A percentile compares a stretch with the other conserved stretches of the same genome.
Evolutionary conservation across 495 filamentous ascomycete genomes (phyloP).

Genomic region (Aspergillus wentii): DNA sequence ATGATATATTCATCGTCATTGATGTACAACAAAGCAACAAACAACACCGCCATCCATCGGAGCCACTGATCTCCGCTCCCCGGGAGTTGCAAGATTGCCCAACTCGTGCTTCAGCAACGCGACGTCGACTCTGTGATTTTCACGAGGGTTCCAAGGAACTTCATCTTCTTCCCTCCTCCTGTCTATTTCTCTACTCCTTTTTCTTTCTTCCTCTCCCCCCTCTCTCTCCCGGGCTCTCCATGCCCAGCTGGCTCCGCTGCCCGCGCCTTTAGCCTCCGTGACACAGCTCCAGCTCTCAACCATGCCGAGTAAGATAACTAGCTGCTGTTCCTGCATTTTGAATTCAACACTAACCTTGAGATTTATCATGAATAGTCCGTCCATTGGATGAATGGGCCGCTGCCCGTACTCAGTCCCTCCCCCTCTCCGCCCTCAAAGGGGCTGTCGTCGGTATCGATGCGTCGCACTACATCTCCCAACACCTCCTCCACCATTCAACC

Average conservation of each 20-base stretch:
- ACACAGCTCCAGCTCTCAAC: slow-evolving; percentile 22
- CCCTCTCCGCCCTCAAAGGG: slow-evolving; percentile 63
- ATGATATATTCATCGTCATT: slow-evolving; percentile 3
- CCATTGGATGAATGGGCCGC: slow-evolving; percentile 56
- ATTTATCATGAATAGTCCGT: slow-evolving; percentile 39
- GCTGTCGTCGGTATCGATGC: slow-evolving; percentile 82
- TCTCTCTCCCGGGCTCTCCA: slow-evolving; percentile 13
- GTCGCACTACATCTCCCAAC: slow-evolving; percentile 73
- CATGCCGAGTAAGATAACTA: slow-evolving; percentile 47
- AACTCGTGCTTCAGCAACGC: slow-evolving; percentile 5
- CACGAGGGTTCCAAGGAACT: too few relatives aligned
- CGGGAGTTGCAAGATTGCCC: too few relatives aligned
- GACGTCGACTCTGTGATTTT: too few relatives aligned
- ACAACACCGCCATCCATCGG: not conserved
- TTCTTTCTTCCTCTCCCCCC: slow-evolving; percentile 2
- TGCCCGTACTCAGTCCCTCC: slow-evolving; percentile 46
- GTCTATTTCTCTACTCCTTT: slow-evolving; percentile 1
- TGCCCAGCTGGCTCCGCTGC: slow-evolving; percentile 27
- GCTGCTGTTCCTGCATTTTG: slow-evolving; percentile 1
- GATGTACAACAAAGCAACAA: too few relatives aligned
- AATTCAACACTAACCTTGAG: not conserved
- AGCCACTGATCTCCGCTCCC: too few relatives aligned
- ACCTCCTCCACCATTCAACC: slow-evolving; percentile 60
- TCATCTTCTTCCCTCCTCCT: slow-evolving; percentile 4
- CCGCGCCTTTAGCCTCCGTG: slow-evolving; percentile 22